A percentile compares a stretch with the other conserved stretches of the same genome.
These are phyloP conservation scores for Clavispora phyllophila DNA, from an alignment of 805 yeast genomes.

Conservation along the genomic window DNA sequence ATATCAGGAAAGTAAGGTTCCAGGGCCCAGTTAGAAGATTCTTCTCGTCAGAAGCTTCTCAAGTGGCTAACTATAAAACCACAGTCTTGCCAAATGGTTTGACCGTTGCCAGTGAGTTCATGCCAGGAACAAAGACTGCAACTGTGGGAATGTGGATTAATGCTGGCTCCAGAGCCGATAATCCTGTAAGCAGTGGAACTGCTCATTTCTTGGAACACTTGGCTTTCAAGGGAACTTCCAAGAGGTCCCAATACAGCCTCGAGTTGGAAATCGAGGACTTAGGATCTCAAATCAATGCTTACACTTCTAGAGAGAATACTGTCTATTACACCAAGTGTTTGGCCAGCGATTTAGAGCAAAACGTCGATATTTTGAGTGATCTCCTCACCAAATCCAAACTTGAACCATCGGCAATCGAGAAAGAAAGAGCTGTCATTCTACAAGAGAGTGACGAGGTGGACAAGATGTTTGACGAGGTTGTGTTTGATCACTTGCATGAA, in stretches of 20 bases:
- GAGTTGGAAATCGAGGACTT: constrained; percentile 93
- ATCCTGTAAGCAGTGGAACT: constrained; percentile 79
- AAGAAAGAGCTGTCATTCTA: constrained; percentile 92
- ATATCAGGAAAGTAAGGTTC: background rate
- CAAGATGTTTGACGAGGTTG: constrained; percentile 97
- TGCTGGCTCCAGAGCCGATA: constrained; percentile 97
- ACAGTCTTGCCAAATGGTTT: constrained; percentile 84
- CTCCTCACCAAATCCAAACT: constrained; percentile 81
- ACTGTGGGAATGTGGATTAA: constrained; percentile 98
- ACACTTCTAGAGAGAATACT: constrained; percentile 95
- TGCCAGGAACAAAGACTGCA: constrained; percentile 88
- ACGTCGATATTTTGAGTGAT: constrained; percentile 85
- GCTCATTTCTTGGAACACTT: constrained; percentile 97
- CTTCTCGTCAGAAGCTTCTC: constrained; percentile 4
- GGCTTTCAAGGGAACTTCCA: constrained; percentile 90
- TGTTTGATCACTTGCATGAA: constrained; percentile 93
- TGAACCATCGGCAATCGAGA: constrained; percentile 81
- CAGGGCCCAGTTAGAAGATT: background rate
- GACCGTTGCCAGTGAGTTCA: constrained; percentile 85
- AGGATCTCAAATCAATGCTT: constrained; percentile 98
- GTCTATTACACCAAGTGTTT: constrained; percentile 92
- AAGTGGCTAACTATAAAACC: constrained; percentile 40
- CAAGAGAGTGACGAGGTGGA: constrained; percentile 98
- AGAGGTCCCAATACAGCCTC: constrained; percentile 72
- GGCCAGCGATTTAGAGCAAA: constrained; percentile 71